A percentile compares a stretch with the other conserved stretches of the same genome.
These are phyloP conservation scores for Cladosporium velox DNA, from an alignment of 2,329 filamentous ascomycete genomes.

Conservation along the genomic window DNA sequence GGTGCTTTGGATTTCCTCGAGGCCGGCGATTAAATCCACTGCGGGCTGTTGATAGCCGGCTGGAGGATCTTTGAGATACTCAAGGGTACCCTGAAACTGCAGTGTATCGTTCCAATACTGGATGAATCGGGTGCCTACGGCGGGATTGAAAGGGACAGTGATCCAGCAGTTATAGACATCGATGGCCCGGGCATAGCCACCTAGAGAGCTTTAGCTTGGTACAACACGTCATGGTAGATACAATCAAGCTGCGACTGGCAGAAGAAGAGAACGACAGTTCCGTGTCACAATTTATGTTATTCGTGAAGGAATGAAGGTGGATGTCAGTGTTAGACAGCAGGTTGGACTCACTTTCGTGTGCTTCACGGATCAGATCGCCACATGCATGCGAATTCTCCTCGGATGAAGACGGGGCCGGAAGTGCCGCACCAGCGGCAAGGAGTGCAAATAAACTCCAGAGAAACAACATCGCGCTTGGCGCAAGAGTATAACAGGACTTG, in stretches of 20 bases:
- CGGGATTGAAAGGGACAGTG: constrained; percentile 45
- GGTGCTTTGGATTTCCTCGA: constrained; percentile 12
- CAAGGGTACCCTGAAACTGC: constrained; percentile 42
- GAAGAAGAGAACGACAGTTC: no score
- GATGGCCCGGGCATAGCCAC: constrained; percentile 9
- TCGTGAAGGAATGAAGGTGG: no score
- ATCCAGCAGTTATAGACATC: constrained; percentile 43
- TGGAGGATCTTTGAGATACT: constrained; percentile 41
- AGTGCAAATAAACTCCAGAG: background rate
- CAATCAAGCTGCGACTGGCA: no score
- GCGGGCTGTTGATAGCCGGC: constrained; percentile 39
- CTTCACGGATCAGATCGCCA: background rate
- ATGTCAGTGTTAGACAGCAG: no score
- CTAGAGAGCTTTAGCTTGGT: background rate
- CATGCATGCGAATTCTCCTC: background rate
- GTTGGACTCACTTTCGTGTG: no score
- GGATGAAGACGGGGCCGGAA: background rate
- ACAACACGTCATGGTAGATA: no score
- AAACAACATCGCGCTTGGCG: background rate
- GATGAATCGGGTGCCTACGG: constrained; percentile 43
- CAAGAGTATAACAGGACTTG: background rate
- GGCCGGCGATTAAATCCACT: constrained; percentile 38
- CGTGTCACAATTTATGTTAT: no score
- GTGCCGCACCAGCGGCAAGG: background rate
- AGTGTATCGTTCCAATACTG: constrained; percentile 46